Base-by-base conservation (phyloP, 2,329 filamentous ascomycete species). In the Zymoseptoria crescenta region DNA sequence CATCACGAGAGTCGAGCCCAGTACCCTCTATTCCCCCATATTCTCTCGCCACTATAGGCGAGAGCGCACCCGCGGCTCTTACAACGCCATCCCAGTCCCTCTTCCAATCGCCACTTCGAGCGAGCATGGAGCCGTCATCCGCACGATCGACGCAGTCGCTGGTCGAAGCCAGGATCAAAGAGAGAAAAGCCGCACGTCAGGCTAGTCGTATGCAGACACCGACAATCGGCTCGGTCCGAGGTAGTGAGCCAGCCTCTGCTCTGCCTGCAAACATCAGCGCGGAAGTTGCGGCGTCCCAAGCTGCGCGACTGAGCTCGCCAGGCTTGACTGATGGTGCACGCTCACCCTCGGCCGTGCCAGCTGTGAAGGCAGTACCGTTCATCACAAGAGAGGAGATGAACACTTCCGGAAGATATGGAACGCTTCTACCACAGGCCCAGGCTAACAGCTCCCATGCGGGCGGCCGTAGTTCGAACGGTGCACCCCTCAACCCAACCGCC, bases 261-360 rank as follows among this genome's bases (percentile, higher is more conserved):
- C 56, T 68, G 24, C 64, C 66, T 16, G 58, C 64, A 2, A 62
- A 56, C 10, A 56, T 68, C 2, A 62, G 59, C 9, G 64, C 60
- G 19, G 65, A 65, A 55, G 52, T 64, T 21, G 58, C 62, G 55
- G 62, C 61, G 50, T 57, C 64, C 41, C 49, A 59, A 50, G 57
- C 55, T 21, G 54, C 49, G 1, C 59, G 62, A 20, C 19, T 59
- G 28, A 60, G 56, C 4, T 63, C 66, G 5, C 59, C 65, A 13
- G 55, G 24, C 6, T 54, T 56, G 41, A 62, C 61, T 19, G 62
- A 67, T 30, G 64, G 65, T 28, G 59, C 35, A 10, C 65, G 72
- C 9, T 74, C 72, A 4, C 72, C 72, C 8, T 74, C 71, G 2
- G 65, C 65, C 9, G 64, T 74, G 5, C 71, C 72, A 19, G 68